These are phyloP conservation scores for Aphanomyces cochlioides DNA, from an alignment of 352 stramenopile genomes.

Conservation along the genomic window DNA sequence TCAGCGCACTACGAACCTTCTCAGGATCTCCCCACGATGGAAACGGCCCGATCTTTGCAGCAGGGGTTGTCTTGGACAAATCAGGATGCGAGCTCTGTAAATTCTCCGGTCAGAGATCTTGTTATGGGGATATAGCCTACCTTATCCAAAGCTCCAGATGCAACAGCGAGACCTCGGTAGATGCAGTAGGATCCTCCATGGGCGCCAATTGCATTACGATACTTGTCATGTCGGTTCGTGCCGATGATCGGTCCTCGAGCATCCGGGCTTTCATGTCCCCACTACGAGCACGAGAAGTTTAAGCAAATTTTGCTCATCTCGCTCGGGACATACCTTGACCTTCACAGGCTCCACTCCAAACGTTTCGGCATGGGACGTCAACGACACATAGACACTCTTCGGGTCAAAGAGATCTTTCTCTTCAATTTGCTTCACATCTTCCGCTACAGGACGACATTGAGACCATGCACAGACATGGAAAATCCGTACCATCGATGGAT, in stretches of 20 bases:
- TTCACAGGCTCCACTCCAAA: slow-evolving; percentile 83
- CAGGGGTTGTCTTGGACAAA: slow-evolving; percentile 92
- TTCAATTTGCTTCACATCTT: slow-evolving; percentile 76
- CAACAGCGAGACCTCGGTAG: slow-evolving; percentile 95
- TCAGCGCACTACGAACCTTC: slow-evolving; percentile 52
- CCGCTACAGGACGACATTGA: slow-evolving; percentile 40
- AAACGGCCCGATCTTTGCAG: slow-evolving; percentile 96
- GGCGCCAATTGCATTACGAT: slow-evolving; percentile 97
- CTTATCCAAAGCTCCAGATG: slow-evolving; percentile 68
- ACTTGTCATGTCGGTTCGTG: slow-evolving; percentile 93
- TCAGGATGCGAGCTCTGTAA: slow-evolving; percentile 43
- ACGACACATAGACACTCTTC: slow-evolving; percentile 83
- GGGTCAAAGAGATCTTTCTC: slow-evolving; percentile 84
- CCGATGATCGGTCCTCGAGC: slow-evolving; percentile 93
- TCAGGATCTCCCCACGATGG: slow-evolving; percentile 93
- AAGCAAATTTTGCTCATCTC: neutral
- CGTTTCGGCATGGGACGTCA: slow-evolving; percentile 82
- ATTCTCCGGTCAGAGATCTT: too few relatives aligned
- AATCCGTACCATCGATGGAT: slow-evolving; percentile 65
- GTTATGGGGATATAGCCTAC: neutral
- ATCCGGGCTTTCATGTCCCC: slow-evolving; percentile 88
- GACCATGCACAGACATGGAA: neutral
- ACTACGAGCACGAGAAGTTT: slow-evolving; percentile 43
- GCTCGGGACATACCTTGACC: slow-evolving; percentile 54
- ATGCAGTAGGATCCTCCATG: slow-evolving; percentile 98